Evolutionary conservation across 2,329 filamentous ascomycete genomes (phyloP).

Genomic region (Macrophomina tecta): DNA sequence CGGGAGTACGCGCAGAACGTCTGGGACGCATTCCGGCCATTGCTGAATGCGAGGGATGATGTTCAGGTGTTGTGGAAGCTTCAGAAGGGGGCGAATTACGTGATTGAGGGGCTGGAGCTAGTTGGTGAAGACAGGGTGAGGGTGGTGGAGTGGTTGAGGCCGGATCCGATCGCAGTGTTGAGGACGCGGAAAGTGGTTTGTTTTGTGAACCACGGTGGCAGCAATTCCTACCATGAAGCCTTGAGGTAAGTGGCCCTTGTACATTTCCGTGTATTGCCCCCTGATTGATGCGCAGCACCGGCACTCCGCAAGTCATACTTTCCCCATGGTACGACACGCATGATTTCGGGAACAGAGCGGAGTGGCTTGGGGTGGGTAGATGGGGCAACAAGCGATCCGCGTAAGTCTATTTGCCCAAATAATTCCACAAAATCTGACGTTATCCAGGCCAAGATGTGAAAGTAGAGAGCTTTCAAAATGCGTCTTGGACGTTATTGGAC

Average conservation of each 20-base stretch:
- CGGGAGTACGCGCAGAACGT: background rate
- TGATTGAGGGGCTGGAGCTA: background rate
- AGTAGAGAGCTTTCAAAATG: background rate
- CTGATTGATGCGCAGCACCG: background rate
- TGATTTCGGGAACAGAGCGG: background rate
- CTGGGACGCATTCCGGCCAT: background rate
- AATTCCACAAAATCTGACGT: background rate
- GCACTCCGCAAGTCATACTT: background rate
- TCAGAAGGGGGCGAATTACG: background rate
- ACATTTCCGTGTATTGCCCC: too few species aligned
- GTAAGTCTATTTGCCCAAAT: background rate
- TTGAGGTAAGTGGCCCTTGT: background rate
- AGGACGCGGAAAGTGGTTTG: background rate
- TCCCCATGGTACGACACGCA: background rate
- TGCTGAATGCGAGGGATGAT: background rate
- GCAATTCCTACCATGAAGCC: background rate
- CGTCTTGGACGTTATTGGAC: background rate
- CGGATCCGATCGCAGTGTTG: background rate
- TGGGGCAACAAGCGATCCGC: background rate
- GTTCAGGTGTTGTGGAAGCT: constrained; percentile 5
- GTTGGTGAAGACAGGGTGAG: background rate
- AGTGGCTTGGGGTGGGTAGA: background rate
- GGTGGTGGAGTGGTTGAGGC: background rate
- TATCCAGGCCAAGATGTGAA: background rate
- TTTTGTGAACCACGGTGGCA: background rate